Conservation (phyloP, 225 moss, liverwort and hornwort species). For the Thuidium tamariscinum region DNA sequence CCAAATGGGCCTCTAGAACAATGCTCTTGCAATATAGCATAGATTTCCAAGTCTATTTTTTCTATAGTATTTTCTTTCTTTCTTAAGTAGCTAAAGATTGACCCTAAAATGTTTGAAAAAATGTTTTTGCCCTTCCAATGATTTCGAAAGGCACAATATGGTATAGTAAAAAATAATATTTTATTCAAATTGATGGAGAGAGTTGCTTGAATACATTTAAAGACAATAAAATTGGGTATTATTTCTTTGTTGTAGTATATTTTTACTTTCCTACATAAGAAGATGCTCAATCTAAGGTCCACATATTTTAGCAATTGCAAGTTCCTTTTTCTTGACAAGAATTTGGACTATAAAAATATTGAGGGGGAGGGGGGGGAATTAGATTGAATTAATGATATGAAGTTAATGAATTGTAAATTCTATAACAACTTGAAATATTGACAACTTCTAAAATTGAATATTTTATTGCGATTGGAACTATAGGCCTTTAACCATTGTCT, state of each 20-base stretch:
- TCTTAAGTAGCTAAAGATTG: not conserved
- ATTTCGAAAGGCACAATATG: not conserved
- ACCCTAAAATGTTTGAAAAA: fast-evolving
- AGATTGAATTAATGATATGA: not conserved
- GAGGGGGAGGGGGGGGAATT: fast-evolving
- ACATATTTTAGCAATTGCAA: not conserved
- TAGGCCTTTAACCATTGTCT: too few species aligned
- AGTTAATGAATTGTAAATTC: not conserved
- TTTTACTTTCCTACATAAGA: not conserved
- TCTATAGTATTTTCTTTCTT: too few species aligned
- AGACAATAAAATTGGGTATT: not conserved
- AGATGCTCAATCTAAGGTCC: not conserved
- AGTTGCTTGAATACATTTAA: not conserved
- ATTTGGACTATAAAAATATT: not conserved
- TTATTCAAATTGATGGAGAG: fast-evolving
- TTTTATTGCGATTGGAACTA: not conserved
- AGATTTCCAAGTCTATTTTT: fast-evolving
- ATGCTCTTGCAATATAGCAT: fast-evolving
- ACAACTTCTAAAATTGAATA: not conserved
- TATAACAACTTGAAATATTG: not conserved
- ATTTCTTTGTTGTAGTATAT: not conserved
- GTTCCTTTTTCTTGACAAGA: not conserved
- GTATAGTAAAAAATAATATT: not conserved
- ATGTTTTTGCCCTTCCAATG: not conserved
- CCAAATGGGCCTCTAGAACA: not conserved